Percentiles rank a stretch among this genome's conserved stretches.
Conservation (phyloP, 2,329 filamentous ascomycete species). For the Aspergillus quadrilineatus region DNA sequence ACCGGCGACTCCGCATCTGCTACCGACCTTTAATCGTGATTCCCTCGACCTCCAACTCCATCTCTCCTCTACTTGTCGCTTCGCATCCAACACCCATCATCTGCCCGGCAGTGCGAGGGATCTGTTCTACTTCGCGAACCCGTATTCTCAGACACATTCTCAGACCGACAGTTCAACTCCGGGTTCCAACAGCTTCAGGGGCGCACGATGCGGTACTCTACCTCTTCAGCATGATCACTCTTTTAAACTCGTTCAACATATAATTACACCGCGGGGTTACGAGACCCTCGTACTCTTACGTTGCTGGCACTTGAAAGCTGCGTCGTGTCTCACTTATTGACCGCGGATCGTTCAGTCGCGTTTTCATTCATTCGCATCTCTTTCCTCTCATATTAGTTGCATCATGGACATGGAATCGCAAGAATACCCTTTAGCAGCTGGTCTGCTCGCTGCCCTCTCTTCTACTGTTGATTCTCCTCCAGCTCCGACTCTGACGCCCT, state of each 20-base stretch:
- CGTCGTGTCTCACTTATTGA: neutral
- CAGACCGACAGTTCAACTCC: slow-evolving; percentile 2
- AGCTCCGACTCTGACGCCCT: slow-evolving; percentile 24
- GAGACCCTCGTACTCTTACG: neutral
- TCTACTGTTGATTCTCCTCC: slow-evolving; percentile 21
- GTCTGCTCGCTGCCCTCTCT: slow-evolving; percentile 29
- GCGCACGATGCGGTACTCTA: slow-evolving; percentile 16
- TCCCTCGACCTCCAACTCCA: slow-evolving; percentile 8
- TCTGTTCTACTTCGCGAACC: neutral
- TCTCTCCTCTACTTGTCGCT: neutral
- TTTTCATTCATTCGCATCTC: slow-evolving; percentile 4
- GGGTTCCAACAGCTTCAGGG: slow-evolving; percentile 7
- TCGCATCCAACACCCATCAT: neutral
- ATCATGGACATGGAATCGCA: slow-evolving; percentile 28
- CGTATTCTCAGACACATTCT: neutral
- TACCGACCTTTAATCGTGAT: slow-evolving; percentile 7
- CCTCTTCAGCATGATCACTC: slow-evolving; percentile 21
- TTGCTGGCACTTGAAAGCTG: neutral
- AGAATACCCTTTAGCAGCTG: slow-evolving; percentile 29
- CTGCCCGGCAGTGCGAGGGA: neutral
- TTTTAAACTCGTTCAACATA: neutral
- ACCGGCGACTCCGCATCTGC: slow-evolving; percentile 13
- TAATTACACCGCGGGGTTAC: slow-evolving; percentile 3
- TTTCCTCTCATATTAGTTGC: slow-evolving; percentile 1
- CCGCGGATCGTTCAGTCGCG: neutral